Conservation (phyloP, 2,329 filamentous ascomycete species). For the Beauveria australis region DNA sequence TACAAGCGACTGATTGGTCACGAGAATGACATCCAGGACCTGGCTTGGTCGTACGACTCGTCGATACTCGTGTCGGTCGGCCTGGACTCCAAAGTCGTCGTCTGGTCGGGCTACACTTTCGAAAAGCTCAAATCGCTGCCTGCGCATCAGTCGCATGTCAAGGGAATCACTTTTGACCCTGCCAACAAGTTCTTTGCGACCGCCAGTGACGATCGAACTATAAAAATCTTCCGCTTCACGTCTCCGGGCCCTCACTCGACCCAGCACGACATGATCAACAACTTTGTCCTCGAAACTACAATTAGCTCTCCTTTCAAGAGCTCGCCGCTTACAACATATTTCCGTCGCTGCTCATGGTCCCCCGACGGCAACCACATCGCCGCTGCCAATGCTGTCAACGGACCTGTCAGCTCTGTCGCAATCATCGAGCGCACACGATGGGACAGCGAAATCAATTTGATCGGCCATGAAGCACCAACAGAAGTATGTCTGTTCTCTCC, state of each 20-base stretch:
- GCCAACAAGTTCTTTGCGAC: conserved; percentile 99
- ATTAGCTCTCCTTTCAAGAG: conserved; percentile 82
- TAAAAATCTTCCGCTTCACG: conserved; percentile 94
- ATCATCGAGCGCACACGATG: conserved; percentile 88
- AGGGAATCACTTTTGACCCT: conserved; percentile 96
- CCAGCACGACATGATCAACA: conserved; percentile 91
- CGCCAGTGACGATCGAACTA: conserved; percentile 90
- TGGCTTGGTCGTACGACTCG: conserved; percentile 94
- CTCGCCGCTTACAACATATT: conserved; percentile 93
- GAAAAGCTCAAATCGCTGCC: conserved; percentile 93
- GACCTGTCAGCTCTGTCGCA: conserved; percentile 91
- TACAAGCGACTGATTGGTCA: conserved; percentile 89
- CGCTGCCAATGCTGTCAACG: conserved; percentile 93
- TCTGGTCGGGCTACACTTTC: conserved; percentile 97
- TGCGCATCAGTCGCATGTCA: conserved; percentile 94
- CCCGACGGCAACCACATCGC: conserved; percentile 96
- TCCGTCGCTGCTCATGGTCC: conserved; percentile 93
- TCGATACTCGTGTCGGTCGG: conserved; percentile 94
- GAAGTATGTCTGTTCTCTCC: conserved; percentile 98
- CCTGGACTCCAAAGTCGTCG: conserved; percentile 92
- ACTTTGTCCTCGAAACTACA: conserved; percentile 90
- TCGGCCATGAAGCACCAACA: conserved; percentile 92
- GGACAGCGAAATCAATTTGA: conserved; percentile 95
- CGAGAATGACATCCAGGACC: conserved; percentile 96
- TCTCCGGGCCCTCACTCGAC: conserved; percentile 85